Base-by-base conservation (phyloP, 495 filamentous ascomycete species). In the Tuber microsphaerosporum region DNA sequence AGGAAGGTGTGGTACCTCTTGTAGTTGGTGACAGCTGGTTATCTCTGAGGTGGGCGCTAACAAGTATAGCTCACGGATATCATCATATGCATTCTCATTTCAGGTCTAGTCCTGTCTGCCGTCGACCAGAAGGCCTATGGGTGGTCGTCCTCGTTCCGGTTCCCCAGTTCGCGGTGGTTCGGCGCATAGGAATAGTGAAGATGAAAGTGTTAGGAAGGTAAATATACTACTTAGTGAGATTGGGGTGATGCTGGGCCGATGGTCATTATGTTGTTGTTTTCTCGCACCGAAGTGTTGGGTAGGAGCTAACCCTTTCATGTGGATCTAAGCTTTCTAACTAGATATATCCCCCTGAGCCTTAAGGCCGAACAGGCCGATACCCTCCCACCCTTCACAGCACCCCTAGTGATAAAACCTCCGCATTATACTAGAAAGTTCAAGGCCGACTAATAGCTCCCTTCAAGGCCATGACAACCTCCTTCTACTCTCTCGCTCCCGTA, bases 51-150 rank as follows among this genome's bases (percentile, higher is more conserved):
- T 41, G 20, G 71, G 19, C 9, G 45, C 74, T 75, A 17, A 75
- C 31, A n/a, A 48, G 45, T 37, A n/a, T 51, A 82, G 80, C 86
- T 99, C 78, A 97, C 92, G 16, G 95, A 99, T 82, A 91, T 97
- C 82, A 97, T 95, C 93, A 37, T 99, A 99, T 84, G 94, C 95
- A 10, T 99, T 97, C 82, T 95, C 93, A 0, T 99, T 98, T 81
- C 85, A 98, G 70, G 94, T 98, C 0, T 93, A 97, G 85, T 97
- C 93, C 82, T 98, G 97, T 84, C 83, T 97, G 51, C 90, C 92
- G 0, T 78, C 76, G 44, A 56, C 73, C 0, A 76, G 80, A 12
- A 31, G 20, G 17, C 14, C 51, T 34, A 75, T 79, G 81, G 82
- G 74, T 37, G 81, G 73, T 68, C 74, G 69, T 74, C 73, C 75